Evolutionary conservation across 306 rosid genomes (phyloP), one percentile per base, ranked within the genome.

Genomic region (Quercus robur): DNA sequence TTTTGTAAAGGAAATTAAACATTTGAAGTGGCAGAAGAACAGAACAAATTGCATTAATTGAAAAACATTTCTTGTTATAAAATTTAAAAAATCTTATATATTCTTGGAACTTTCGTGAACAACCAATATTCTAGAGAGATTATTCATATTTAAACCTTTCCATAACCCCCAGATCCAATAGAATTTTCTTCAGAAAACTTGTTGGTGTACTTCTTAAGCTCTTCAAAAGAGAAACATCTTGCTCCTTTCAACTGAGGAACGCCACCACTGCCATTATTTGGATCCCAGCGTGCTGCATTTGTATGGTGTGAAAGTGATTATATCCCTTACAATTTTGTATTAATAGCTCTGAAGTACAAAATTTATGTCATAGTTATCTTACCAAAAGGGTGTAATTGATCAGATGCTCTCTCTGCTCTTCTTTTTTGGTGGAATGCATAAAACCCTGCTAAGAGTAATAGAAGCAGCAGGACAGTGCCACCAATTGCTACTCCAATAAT

Each of bases 81-180:
- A 44, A 44, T 9, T 44, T 2, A 44, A 44, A 44, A 46, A 46
- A 46, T 10, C 11, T 46, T 0, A 3, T 44, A 44, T 46, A 46
- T 46, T 46, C 52, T 46, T 11, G 14, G 14, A 10, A 10, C 4
- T 56, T 55, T n/a, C 4, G 5, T 5, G 25, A 33, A 44, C 57
- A 46, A 71, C 61, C 69, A 44, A 70, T 66, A 81, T 10, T 23
- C 5, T 35, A 73, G 23, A 75, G 67, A 14, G 51, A 61, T 51
- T 3, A 3, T n/a, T 69, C 11, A 58, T 33, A 78, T 38, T 41
- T 52, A 57, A 56, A 89, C 97, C 88, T 89, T 85, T 30, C 93
- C 93, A 63, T 85, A 89, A 26, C 91, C 94, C 15, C 97, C 97
- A 35, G 86, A 71, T 78, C 97, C 97, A 77, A 89, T 63, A 19